Evolutionary conservation across 2,329 filamentous ascomycete species (phyloP), one percentile per base, ranked within the genome.

Genomic region (Malbranchea cinnamomea): DNA sequence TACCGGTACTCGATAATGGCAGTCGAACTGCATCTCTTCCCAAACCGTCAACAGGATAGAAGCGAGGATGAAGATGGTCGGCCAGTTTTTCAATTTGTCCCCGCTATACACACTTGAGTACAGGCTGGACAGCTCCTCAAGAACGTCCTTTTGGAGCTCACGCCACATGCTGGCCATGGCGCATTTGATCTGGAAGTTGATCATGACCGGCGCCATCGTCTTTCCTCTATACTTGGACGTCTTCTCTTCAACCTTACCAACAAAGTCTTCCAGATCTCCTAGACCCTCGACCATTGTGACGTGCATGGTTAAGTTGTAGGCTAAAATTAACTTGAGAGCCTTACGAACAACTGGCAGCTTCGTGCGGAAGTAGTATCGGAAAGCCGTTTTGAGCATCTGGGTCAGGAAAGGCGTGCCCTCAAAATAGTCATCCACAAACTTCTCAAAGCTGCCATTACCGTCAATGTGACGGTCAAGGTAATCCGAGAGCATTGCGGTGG

Each of bases 1-100:
- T 41, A 57, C 54, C 4, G 81, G 83, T 3, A 91, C 77, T 30
- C 87, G 79, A 67, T 93, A 95, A 60, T 93, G 82, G 67, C 81
- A 91, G 60, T 95, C 87, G 50, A 94, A 95, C 56, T 95, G 85
- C 74, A 95, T 94, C 67, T 93, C 79, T 56, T 95, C 87, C 87
- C 87, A 95, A 12, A 95, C 83, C 7, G 82, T 82, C 27, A 95
- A 68, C 19, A 95, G 71, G 39, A 95, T 89, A 4, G 82, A 85
- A 6, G 85, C 87, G 33, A 94, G 68, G 71, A 95, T 91, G 68
- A 94, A 95, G 53, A 95, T 95, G 28, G 85, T 94, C 2, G 87
- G 87, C 87, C 87, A 95, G 63, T 94, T 92, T 73, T 93, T 94
- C 45, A 94, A 72, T 57, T 91, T 87, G 56, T 94, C 87, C 36